Conservation (phyloP, 257 asterid species). For the Solanum microdontum region DNA sequence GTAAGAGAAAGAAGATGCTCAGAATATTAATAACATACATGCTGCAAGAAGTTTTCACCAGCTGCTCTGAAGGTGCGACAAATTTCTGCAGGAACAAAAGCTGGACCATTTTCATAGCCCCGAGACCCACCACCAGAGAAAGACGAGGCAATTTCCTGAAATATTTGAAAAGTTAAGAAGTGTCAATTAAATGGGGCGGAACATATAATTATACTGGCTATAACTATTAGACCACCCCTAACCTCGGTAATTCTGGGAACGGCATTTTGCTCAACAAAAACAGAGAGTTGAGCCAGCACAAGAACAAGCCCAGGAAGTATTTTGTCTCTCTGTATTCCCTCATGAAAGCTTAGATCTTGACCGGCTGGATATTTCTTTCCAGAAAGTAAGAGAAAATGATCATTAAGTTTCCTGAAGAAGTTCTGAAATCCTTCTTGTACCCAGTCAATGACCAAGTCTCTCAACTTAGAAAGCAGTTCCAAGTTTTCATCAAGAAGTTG, state of each 20-base stretch:
- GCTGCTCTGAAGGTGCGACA: conserved; percentile 73
- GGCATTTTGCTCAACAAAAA: conserved; percentile 69
- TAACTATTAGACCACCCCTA: conserved; percentile 12
- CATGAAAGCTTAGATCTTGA: conserved; percentile 38
- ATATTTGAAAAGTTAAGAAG: not conserved
- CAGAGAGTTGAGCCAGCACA: conserved; percentile 60
- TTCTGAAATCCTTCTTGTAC: conserved; percentile 93
- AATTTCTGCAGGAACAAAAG: conserved; percentile 73
- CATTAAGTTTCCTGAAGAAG: conserved; percentile 65
- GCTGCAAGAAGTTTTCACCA: conserved; percentile 71
- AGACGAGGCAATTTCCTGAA: conserved; percentile 78
- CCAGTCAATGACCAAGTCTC: conserved; percentile 58
- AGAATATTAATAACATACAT: conserved; percentile 42
- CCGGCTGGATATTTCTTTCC: conserved; percentile 51
- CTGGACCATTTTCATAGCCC: conserved; percentile 49
- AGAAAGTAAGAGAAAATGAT: conserved; percentile 54
- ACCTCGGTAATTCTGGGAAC: conserved; percentile 83
- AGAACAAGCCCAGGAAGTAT: conserved; percentile 83
- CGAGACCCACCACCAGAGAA: conserved; percentile 67
- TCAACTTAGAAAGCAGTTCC: conserved; percentile 54
- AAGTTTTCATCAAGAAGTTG: conserved; percentile 69
- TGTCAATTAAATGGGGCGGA: not conserved
- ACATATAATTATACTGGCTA: not conserved
- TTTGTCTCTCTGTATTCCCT: conserved; percentile 47
- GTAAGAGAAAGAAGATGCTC: not conserved